phyloP scores from a whole-genome alignment of 805 yeast species.

The Cyberlindnera nakhonratchasimensis region DNA sequence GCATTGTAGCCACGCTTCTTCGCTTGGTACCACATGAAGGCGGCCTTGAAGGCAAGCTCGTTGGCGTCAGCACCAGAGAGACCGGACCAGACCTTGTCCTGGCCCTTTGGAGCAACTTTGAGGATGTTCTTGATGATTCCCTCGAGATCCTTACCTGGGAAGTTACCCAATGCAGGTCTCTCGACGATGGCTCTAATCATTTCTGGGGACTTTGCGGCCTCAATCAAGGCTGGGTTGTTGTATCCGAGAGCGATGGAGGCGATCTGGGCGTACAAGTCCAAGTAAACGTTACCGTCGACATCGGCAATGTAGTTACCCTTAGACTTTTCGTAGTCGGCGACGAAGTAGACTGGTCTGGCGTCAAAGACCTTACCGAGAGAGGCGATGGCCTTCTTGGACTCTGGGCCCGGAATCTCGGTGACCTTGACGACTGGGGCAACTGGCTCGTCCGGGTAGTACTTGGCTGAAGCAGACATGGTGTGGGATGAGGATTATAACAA shows the following conservation, averaged over 20 bases:
- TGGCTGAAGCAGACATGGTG: conserved; percentile 42
- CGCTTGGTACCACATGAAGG: conserved; percentile 74
- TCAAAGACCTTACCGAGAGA: conserved; percentile 64
- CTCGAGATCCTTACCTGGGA: conserved; percentile 66
- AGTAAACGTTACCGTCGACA: conserved; percentile 69
- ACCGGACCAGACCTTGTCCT: conserved; percentile 72
- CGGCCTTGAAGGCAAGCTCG: conserved; percentile 86
- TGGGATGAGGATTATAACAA: background rate
- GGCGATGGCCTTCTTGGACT: conserved; percentile 48
- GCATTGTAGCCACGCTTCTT: conserved; percentile 59
- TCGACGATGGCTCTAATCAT: conserved; percentile 72
- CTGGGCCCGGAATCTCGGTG: conserved; percentile 74
- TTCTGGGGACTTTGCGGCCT: conserved; percentile 65
- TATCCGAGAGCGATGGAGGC: conserved; percentile 84
- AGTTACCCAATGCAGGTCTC: conserved; percentile 83
- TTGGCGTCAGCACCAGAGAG: conserved; percentile 83
- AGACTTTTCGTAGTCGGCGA: conserved; percentile 74
- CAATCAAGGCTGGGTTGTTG: conserved; percentile 73
- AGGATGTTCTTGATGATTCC: conserved; percentile 45
- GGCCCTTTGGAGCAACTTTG: conserved; percentile 76
- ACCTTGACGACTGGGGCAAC: conserved; percentile 58
- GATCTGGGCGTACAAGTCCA: conserved; percentile 80
- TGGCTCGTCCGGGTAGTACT: conserved; percentile 81
- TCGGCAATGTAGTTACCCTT: conserved; percentile 77
- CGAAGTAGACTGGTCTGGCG: conserved; percentile 67